These are phyloP conservation scores for Angomonas deanei DNA, from an alignment of 208 protist species.

Conservation along the genomic window DNA sequence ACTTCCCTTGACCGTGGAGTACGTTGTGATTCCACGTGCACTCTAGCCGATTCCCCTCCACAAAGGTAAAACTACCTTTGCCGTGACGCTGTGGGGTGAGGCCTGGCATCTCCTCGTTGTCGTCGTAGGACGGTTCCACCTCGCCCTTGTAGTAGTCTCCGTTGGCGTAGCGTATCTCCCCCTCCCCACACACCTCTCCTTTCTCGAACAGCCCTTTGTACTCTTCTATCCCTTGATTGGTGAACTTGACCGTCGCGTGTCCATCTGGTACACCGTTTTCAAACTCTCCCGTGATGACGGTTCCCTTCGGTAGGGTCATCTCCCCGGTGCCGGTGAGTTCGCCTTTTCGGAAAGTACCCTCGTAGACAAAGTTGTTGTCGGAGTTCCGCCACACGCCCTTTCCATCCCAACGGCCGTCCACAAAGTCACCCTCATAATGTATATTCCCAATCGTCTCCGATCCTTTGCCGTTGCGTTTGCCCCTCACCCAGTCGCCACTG, in stretches of 20 bases:
- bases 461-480: conserved; percentile 44
- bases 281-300: conserved; percentile 65
- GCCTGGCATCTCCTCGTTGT: background rate
- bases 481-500: conserved; percentile 50
- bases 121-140: conserved; percentile 34
- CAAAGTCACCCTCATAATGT: conserved; percentile 65
- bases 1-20: conserved; percentile 61
- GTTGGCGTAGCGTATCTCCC: conserved; percentile 53
- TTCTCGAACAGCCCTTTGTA: conserved; percentile 54
- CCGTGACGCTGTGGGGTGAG: conserved; percentile 65
- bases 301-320: conserved; percentile 52
- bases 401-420: conserved; percentile 38
- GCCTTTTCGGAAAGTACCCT: conserved; percentile 36
- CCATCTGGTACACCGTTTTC: conserved; percentile 41
- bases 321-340: conserved; percentile 32
- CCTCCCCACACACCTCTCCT: conserved; percentile 18
- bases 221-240: conserved; percentile 6
- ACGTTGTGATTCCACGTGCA: conserved; percentile 81
- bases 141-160: conserved; percentile 66
- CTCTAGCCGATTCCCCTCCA: conserved; percentile 57
- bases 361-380: conserved; percentile 21
- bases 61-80: conserved; percentile 57
- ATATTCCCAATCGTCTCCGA: conserved; percentile 17
- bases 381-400: conserved; percentile 30
- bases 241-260: conserved; percentile 16